phyloP scores from a whole-genome alignment of 2,329 filamentous ascomycete species.

The Colletotrichum sp. region DNA sequence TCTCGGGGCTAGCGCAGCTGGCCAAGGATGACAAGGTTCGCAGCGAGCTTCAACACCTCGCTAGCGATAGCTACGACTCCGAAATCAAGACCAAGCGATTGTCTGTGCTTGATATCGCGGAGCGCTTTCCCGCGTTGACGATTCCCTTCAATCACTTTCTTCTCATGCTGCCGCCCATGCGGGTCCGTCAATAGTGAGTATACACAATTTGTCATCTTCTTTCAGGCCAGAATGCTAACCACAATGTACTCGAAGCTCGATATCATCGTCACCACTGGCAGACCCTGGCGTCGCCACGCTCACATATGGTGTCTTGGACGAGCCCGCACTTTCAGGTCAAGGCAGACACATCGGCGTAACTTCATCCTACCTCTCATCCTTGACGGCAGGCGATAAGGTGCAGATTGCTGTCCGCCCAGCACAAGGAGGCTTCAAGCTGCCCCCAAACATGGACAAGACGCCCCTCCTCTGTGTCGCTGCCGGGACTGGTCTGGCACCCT shows the following conservation, averaged over 20 bases:
- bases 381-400: slow-evolving; percentile 47
- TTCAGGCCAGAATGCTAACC: background rate
- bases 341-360: slow-evolving; percentile 64
- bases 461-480: slow-evolving; percentile 80
- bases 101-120: slow-evolving; percentile 66
- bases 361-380: slow-evolving; percentile 61
- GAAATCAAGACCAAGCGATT: slow-evolving; percentile 52
- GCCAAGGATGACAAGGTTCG: slow-evolving; percentile 36
- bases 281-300: slow-evolving; percentile 61
- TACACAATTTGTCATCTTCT: no score
- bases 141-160: slow-evolving; percentile 66
- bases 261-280: slow-evolving; percentile 71
- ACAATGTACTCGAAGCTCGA: slow-evolving; percentile 45
- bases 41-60: slow-evolving; percentile 39
- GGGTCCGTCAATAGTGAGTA: slow-evolving; percentile 37
- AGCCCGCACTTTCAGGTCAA: slow-evolving; percentile 51
- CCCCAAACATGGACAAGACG: slow-evolving; percentile 90
- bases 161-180: slow-evolving; percentile 68
- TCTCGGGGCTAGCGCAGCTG: slow-evolving; percentile 24
- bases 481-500: slow-evolving; percentile 96
- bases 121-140: slow-evolving; percentile 56
- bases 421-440: slow-evolving; percentile 74
- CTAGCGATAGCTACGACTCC: slow-evolving; percentile 39
- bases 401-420: slow-evolving; percentile 54
- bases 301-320: slow-evolving; percentile 66